Percentiles rank a stretch among this genome's conserved stretches.
Evolutionary conservation across 768 basidiomycete genomes (phyloP).

Genomic region (Lactifluus echinatus): DNA sequence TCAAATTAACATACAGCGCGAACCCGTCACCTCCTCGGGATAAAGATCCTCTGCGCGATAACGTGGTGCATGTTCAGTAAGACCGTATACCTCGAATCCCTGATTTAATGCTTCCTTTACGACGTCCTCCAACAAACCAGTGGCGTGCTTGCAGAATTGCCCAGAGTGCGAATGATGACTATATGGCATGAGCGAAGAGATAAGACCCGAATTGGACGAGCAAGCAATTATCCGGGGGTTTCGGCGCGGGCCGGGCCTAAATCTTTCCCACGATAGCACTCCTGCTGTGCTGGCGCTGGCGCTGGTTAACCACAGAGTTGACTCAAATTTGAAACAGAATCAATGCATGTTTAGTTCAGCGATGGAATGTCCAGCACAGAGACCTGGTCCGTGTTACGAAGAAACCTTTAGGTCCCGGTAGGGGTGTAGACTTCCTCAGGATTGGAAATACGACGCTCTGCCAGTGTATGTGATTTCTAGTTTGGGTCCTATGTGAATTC

Average conservation of each 20-base stretch:
- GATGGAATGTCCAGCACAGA: not conserved
- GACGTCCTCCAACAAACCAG: conserved; percentile 71
- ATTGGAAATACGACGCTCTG: conserved; percentile 10
- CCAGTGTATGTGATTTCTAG: conserved; percentile 2
- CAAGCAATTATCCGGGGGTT: not conserved
- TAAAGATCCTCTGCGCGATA: conserved; percentile 78
- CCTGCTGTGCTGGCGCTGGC: not conserved
- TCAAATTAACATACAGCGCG: not conserved
- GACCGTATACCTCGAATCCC: conserved; percentile 73
- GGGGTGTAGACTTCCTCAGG: conserved; percentile 1
- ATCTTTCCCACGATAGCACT: not conserved
- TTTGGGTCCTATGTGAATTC: not conserved
- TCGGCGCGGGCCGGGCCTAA: not conserved
- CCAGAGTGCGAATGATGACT: conserved; percentile 92
- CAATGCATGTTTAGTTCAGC: not conserved
- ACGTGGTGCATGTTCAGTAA: conserved; percentile 91
- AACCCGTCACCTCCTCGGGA: conserved; percentile 78
- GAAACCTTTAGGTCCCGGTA: not conserved
- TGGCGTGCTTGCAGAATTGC: conserved; percentile 88
- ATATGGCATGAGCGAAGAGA: conserved; percentile 44
- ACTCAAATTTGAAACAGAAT: not conserved
- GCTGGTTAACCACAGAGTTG: not conserved
- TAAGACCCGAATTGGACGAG: too few relatives aligned
- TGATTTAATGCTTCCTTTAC: conserved; percentile 71
- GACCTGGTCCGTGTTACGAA: not conserved